Base-by-base conservation (phyloP, 495 filamentous ascomycete genomes). In the Hypomontagnella submonticulosa region DNA sequence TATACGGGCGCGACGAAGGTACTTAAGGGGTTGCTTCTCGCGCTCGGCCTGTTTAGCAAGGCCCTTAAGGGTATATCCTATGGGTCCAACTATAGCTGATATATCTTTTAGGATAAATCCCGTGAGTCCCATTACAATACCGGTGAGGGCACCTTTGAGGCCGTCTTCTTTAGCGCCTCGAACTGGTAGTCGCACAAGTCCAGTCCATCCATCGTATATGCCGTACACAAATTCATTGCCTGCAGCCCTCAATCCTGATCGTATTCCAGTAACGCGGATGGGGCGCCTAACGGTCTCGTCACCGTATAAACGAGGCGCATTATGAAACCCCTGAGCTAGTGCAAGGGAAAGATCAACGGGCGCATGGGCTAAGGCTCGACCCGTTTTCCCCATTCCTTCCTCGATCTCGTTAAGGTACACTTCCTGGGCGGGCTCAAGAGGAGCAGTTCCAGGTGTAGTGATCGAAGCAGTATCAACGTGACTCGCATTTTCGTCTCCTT, bases 311-410 rank as follows among this genome's bases (percentile, higher is more conserved):
- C 90, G 84, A 0, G 92, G 92, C 0, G 91, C 89, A 63, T 93
- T 93, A 71, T 94, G 90, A 59, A 94, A 90, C 1, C 92, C 92
- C 68, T 93, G 91, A 2, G 89, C 86, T 2, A 93, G 71, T 0
- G 92, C 90, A 0, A 93, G 76, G 4, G 85, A 83, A 16, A 95
- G 79, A 66, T 93, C 89, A 60, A 93, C 87, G 4, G 83, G 87
- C 10, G 76, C 83, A 34, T 73, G 69, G 0, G 76, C 84, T 9
- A 87, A 52, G 0, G 81, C 77, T 9, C 79, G 71, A 3, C 79
- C 82, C 4, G 83, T 77, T 60, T 82, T 75, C 8, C 71, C 73
- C 12, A 85, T 68, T 4, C 86, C 82, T 36, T 72, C 61, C 44
- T 81, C 74, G 49, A 84, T 70, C 15, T 86, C 77, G 9, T 77